A percentile compares a stretch with the other conserved stretches of the same genome.
These are phyloP conservation scores for Thielaviopsis ethacetica DNA, from an alignment of 2,329 filamentous ascomycete genomes.

Conservation along the genomic window DNA sequence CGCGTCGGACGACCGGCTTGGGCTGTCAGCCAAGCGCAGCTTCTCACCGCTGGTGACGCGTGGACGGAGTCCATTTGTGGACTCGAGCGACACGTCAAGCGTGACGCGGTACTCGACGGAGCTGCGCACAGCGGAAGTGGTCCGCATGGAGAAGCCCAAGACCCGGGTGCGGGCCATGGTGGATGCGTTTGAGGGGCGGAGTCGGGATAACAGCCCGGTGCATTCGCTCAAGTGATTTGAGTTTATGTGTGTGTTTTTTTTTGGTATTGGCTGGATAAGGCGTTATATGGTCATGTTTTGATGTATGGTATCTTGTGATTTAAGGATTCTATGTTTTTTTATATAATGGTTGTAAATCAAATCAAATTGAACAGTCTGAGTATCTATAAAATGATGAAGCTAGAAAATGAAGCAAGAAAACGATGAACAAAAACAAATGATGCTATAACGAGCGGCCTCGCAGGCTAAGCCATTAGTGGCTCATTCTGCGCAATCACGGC, in stretches of 20 bases:
- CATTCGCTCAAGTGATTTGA: not conserved
- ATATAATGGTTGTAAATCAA: not conserved
- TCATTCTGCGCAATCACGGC: slow-evolving; percentile 26
- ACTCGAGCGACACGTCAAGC: slow-evolving; percentile 5
- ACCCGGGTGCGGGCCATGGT: slow-evolving; percentile 39
- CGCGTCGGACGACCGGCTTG: not conserved
- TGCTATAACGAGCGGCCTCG: not conserved
- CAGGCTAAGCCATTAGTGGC: slow-evolving; percentile 12
- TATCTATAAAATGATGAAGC: not conserved
- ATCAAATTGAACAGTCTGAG: not conserved
- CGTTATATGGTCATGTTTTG: not conserved
- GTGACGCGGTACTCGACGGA: slow-evolving; percentile 4
- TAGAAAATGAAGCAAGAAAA: no score
- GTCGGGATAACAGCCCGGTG: slow-evolving; percentile 25
- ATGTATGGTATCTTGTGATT: not conserved
- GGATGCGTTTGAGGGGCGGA: slow-evolving; percentile 34
- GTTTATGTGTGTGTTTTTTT: not conserved
- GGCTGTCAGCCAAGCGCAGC: slow-evolving; percentile 1
- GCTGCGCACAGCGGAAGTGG: slow-evolving; percentile 27
- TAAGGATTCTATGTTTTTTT: slow-evolving; percentile 1
- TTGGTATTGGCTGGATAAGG: not conserved
- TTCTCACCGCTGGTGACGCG: slow-evolving; percentile 4
- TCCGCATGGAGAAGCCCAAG: slow-evolving; percentile 25
- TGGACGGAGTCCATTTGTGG: slow-evolving; percentile 6
- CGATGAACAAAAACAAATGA: not conserved